Conservation (phyloP, 495 filamentous ascomycete genomes). For the Echria macrotheca region DNA sequence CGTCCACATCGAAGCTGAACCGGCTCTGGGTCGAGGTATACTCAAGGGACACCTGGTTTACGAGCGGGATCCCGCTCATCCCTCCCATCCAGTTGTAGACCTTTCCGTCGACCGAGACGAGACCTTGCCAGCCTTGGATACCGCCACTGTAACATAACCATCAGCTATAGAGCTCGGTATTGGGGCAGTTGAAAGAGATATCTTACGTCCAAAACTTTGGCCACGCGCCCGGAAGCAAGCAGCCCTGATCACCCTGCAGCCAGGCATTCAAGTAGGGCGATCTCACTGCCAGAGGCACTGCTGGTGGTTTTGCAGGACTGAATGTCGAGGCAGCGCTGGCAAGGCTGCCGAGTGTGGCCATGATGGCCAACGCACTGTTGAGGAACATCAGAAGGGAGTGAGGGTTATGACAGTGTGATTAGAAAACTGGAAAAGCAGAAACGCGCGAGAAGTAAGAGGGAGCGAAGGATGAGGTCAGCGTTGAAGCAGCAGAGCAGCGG, state of each 20-base stretch:
- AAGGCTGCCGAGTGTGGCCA: slow-evolving; percentile 4
- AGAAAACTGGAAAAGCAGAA: not conserved
- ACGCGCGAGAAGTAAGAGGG: not conserved
- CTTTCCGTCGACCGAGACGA: slow-evolving; percentile 48
- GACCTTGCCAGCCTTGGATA: slow-evolving; percentile 70
- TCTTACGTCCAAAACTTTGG: slow-evolving; percentile 28
- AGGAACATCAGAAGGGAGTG: not conserved
- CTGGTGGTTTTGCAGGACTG: not conserved
- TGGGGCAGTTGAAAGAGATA: too few relatives aligned
- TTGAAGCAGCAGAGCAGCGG: too few relatives aligned
- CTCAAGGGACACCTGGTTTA: slow-evolving; percentile 50
- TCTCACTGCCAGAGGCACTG: slow-evolving; percentile 11
- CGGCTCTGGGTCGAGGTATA: slow-evolving; percentile 87
- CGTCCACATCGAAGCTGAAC: slow-evolving; percentile 69
- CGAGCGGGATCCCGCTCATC: slow-evolving; percentile 46
- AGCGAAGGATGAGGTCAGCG: too few relatives aligned
- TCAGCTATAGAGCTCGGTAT: too few relatives aligned
- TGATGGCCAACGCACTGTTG: not conserved
- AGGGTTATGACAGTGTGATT: not conserved
- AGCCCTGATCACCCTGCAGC: slow-evolving; percentile 25
- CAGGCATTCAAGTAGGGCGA: slow-evolving; percentile 30
- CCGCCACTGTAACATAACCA: slow-evolving; percentile 63
- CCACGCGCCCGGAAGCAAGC: slow-evolving; percentile 23
- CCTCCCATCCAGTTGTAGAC: slow-evolving; percentile 60
- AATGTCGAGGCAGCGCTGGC: not conserved